Percentiles rank a stretch among this genome's conserved stretches.
Evolutionary conservation across 164 flowering plant genomes (phyloP).

Genomic region (Piper betle): DNA sequence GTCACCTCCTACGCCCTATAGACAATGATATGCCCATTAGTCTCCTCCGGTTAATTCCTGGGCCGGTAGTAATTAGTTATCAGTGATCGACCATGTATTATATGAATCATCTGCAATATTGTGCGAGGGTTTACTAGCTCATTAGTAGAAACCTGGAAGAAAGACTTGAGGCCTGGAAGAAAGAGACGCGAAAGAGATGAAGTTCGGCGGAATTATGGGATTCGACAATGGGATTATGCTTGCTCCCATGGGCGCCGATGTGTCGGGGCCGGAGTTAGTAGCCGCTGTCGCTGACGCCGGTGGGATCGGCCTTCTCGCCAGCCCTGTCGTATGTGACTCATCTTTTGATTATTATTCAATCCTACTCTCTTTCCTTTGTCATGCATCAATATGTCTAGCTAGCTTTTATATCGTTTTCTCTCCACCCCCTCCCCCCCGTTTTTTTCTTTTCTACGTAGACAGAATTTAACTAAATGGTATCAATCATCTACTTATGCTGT

Average conservation of each 20-base stretch:
- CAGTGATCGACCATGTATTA: too few species aligned
- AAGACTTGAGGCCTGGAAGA: too few species aligned
- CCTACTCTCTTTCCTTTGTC: too few species aligned
- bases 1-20: too few species aligned
- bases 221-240: constrained; percentile 18
- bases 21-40: too few species aligned
- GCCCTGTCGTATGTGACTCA: constrained; percentile 15
- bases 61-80: too few species aligned
- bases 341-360: too few species aligned
- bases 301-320: constrained; percentile 15
- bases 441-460: not conserved
- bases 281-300: constrained; percentile 22
- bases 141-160: too few species aligned
- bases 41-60: too few species aligned
- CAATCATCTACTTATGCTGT: not conserved
- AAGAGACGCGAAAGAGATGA: not conserved
- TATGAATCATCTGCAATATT: too few species aligned
- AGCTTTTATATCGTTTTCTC: not conserved
- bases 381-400: too few species aligned
- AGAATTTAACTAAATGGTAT: not conserved
- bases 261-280: constrained; percentile 16
- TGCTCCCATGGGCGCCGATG: constrained; percentile 24
- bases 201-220: constrained; percentile 16
- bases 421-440: not conserved
- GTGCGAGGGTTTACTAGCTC: too few species aligned